Conservation (phyloP, 305 asterid genomes). For the Fraxinus angustifolia region DNA sequence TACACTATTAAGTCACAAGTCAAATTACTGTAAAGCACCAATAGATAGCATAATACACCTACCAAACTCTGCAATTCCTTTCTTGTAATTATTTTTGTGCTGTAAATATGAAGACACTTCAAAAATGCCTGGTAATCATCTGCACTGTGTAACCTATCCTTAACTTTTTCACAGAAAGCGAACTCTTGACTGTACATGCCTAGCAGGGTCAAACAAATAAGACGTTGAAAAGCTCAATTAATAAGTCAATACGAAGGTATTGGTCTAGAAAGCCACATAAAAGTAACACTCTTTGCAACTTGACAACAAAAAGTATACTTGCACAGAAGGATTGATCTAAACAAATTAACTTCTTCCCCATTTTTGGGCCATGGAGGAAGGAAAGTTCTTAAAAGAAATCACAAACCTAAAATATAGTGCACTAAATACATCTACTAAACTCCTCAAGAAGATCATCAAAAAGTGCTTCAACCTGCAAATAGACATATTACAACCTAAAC, state of each 20-base stretch:
- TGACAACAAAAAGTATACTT: background rate
- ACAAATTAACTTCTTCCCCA: background rate
- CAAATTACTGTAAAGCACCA: slow-evolving; percentile 11
- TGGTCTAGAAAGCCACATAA: background rate
- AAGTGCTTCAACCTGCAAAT: slow-evolving; percentile 52
- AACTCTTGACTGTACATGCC: slow-evolving; percentile 76
- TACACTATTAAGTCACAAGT: background rate
- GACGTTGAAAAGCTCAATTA: slow-evolving; percentile 4
- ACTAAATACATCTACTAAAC: slow-evolving; percentile 34
- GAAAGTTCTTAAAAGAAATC: background rate
- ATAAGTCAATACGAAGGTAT: background rate
- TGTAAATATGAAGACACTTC: no score
- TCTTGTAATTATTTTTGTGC: slow-evolving; percentile 9
- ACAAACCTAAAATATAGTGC: background rate
- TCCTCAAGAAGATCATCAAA: slow-evolving; percentile 70
- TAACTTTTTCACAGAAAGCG: slow-evolving; percentile 89
- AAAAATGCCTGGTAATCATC: slow-evolving; percentile 54
- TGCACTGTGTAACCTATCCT: slow-evolving; percentile 74
- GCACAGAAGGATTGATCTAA: background rate
- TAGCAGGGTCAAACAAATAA: slow-evolving; percentile 38
- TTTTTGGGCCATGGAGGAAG: background rate
- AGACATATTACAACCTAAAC: slow-evolving; percentile 20
- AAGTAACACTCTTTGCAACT: background rate
- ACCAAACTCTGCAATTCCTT: slow-evolving; percentile 88
- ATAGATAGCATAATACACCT: slow-evolving; percentile 25